These are phyloP conservation scores for Ottelia alismoides DNA, from an alignment of 106 monocot genomes.

Conservation along the genomic window DNA sequence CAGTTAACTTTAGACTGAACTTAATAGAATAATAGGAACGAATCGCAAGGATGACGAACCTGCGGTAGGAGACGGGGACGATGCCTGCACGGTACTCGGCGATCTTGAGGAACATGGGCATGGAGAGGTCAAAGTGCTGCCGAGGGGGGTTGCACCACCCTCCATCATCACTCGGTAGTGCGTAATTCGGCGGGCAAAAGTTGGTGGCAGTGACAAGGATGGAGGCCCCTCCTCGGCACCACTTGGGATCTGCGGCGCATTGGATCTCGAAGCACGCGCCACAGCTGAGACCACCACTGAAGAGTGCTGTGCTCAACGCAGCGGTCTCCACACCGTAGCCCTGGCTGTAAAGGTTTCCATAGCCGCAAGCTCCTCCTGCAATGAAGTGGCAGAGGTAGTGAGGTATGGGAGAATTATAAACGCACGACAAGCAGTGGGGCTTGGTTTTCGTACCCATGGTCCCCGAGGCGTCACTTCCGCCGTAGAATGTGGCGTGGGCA, in stretches of 20 bases:
- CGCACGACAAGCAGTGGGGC: too few relatives aligned
- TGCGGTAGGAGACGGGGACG: slow-evolving; percentile 12
- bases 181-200: slow-evolving; percentile 15
- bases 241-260: slow-evolving; percentile 6
- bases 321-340: slow-evolving; percentile 17
- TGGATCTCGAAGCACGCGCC: slow-evolving; percentile 20
- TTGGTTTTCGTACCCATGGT: neutral
- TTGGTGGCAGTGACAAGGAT: slow-evolving; percentile 17
- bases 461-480: neutral
- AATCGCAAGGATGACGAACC: too few relatives aligned
- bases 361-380: slow-evolving; percentile 22
- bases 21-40: too few relatives aligned
- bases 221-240: slow-evolving; percentile 15
- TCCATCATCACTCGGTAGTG: slow-evolving; percentile 12
- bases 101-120: slow-evolving; percentile 13
- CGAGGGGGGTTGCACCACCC: slow-evolving; percentile 24
- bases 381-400: neutral
- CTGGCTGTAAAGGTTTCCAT: slow-evolving; percentile 15
- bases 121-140: slow-evolving; percentile 20
- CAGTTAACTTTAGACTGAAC: too few relatives aligned
- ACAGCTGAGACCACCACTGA: slow-evolving; percentile 14
- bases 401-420: too few relatives aligned
- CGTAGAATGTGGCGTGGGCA: slow-evolving; percentile 2
- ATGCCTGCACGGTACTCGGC: slow-evolving; percentile 20
- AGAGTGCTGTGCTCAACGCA: slow-evolving; percentile 18